Evolutionary conservation across 345 rosid genomes (phyloP).

Genomic region (Mangifera indica): DNA sequence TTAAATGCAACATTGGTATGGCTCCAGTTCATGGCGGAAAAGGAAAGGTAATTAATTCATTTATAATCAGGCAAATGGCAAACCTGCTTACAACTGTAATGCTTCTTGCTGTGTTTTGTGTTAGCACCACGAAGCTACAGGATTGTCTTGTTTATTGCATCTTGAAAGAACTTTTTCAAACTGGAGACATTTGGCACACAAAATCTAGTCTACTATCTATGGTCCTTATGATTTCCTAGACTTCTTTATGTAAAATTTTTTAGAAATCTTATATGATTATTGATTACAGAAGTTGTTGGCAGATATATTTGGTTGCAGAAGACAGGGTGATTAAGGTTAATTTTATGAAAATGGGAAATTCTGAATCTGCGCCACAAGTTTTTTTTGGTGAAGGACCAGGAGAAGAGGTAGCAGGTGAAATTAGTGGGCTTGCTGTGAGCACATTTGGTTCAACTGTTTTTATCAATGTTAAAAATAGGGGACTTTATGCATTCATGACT

Average conservation of each 20-base stretch:
- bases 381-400: constrained; percentile 61
- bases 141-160: too few species aligned
- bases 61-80: background rate
- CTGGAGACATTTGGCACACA: too few species aligned
- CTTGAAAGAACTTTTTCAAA: too few species aligned
- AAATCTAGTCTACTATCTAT: too few species aligned
- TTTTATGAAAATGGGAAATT: constrained; percentile 36
- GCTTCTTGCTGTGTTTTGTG: background rate
- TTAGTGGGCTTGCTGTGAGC: constrained; percentile 68
- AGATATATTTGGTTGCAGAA: constrained; percentile 79
- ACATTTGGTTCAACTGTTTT: constrained; percentile 53
- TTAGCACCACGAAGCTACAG: background rate
- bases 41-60: constrained; percentile 40
- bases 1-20: constrained; percentile 44
- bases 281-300: constrained; percentile 28
- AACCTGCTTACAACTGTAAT: background rate
- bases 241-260: background rate
- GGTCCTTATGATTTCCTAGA: too few species aligned
- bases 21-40: constrained; percentile 65
- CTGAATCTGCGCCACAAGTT: constrained; percentile 45
- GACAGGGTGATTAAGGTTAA: constrained; percentile 56
- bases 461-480: constrained; percentile 54
- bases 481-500: constrained; percentile 56
- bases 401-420: constrained; percentile 34
- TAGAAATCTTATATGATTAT: background rate